Evolutionary conservation across 495 filamentous ascomycete genomes (phyloP).

Genomic region (Barbatosphaeria neglecta): DNA sequence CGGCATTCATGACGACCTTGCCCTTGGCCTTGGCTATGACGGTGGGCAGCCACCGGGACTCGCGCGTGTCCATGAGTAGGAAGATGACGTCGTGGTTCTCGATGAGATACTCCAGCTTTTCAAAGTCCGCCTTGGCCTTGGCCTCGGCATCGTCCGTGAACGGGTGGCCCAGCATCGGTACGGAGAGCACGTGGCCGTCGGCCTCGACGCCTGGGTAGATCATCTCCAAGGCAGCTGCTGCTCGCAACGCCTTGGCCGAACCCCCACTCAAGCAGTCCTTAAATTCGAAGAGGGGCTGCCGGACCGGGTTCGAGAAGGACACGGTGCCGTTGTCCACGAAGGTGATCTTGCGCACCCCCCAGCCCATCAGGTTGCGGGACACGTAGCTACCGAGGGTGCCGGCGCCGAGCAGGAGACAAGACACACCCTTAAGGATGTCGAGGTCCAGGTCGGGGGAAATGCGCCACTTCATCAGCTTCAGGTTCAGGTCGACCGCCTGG

Average conservation of each 20-base stretch:
- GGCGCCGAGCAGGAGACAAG: slow-evolving; percentile 86
- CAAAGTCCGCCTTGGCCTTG: slow-evolving; percentile 58
- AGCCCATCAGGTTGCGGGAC: slow-evolving; percentile 79
- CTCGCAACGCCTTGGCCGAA: slow-evolving; percentile 68
- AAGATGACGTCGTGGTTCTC: slow-evolving; percentile 88
- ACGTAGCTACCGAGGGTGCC: slow-evolving; percentile 93
- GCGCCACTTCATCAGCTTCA: slow-evolving; percentile 98
- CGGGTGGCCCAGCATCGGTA: slow-evolving; percentile 92
- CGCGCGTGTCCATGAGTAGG: slow-evolving; percentile 89
- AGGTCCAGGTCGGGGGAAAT: slow-evolving; percentile 81
- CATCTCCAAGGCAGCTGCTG: slow-evolving; percentile 67
- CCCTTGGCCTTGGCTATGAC: slow-evolving; percentile 88
- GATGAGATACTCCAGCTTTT: slow-evolving; percentile 59
- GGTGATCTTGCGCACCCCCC: slow-evolving; percentile 94
- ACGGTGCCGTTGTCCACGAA: slow-evolving; percentile 92
- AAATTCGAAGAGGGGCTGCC: slow-evolving; percentile 85
- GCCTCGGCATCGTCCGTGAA: slow-evolving; percentile 55
- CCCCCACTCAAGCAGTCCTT: slow-evolving; percentile 80
- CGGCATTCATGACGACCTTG: slow-evolving; percentile 94
- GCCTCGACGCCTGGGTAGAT: slow-evolving; percentile 88
- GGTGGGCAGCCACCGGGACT: slow-evolving; percentile 93
- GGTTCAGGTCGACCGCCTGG: slow-evolving; percentile 92
- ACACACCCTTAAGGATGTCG: slow-evolving; percentile 79
- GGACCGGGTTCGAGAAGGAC: slow-evolving; percentile 94
- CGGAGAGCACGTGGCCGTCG: slow-evolving; percentile 63